phyloP scores from a whole-genome alignment of 2,329 filamentous ascomycete species.

The Amylocarpus encephaloides region DNA sequence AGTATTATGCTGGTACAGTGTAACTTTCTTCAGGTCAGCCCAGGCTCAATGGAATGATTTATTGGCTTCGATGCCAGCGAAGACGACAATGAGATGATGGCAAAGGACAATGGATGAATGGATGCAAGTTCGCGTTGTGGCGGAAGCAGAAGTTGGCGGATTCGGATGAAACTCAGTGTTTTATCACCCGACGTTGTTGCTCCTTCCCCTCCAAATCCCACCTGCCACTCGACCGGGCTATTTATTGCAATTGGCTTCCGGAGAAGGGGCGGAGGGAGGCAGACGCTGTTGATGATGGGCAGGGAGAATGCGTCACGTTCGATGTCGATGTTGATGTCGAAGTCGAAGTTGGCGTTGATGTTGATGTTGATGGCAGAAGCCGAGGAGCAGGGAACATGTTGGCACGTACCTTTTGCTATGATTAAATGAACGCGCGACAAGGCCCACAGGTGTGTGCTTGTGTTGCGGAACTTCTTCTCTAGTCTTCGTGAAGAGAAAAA shows the following conservation, averaged over 20 bases:
- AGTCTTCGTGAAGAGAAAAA: slow-evolving; percentile 6
- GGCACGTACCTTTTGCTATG: slow-evolving; percentile 3
- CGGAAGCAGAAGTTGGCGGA: slow-evolving; percentile 3
- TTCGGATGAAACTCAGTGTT: slow-evolving; percentile 1
- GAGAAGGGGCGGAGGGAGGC: no score
- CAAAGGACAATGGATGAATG: slow-evolving; percentile 11
- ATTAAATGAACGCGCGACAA: not conserved
- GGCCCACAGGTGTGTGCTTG: not conserved
- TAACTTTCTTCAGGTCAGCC: slow-evolving; percentile 15
- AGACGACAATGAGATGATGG: slow-evolving; percentile 13
- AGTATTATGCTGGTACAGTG: slow-evolving; percentile 22
- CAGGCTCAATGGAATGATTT: slow-evolving; percentile 17
- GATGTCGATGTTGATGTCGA: not conserved
- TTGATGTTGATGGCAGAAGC: not conserved
- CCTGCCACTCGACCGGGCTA: no score
- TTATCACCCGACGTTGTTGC: not conserved
- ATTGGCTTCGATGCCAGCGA: slow-evolving; percentile 14
- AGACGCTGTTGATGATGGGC: not conserved
- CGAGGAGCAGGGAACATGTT: not conserved
- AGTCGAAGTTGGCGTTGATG: not conserved
- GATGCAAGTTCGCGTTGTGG: slow-evolving; percentile 4
- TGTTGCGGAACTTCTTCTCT: not conserved
- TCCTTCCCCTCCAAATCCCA: not conserved
- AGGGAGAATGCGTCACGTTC: no score
- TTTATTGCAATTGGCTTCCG: no score